Conservation (phyloP, 1,139 yeast genomes). For the Geotrichum siamense region DNA sequence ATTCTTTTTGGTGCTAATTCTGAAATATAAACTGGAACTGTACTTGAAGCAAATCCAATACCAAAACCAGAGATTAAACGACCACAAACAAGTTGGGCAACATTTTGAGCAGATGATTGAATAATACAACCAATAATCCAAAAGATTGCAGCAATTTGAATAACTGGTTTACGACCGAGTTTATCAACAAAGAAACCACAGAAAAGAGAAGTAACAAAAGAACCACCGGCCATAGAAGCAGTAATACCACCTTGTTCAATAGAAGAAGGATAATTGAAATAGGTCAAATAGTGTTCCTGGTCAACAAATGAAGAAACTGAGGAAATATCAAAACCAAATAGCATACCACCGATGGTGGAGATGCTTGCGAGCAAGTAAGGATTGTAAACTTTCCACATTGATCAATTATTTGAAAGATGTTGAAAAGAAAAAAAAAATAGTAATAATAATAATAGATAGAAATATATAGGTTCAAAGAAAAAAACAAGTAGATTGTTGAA, state of each 20-base stretch:
- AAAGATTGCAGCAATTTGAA: constrained; percentile 65
- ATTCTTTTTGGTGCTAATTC: constrained; percentile 60
- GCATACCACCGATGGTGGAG: constrained; percentile 88
- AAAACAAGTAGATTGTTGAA: no score
- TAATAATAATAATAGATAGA: no score
- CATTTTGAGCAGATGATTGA: constrained; percentile 67
- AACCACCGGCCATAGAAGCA: constrained; percentile 90
- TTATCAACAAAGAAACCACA: constrained; percentile 51
- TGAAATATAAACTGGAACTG: constrained; percentile 67
- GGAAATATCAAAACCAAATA: constrained; percentile 94
- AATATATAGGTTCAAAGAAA: no score
- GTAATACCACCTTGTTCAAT: constrained; percentile 80
- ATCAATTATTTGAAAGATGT: no score
- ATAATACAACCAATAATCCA: constrained; percentile 78
- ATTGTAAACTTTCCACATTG: constrained; percentile 31
- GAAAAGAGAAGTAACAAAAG: constrained; percentile 44
- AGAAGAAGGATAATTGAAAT: constrained; percentile 31
- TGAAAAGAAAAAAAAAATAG: no score
- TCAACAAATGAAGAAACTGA: constrained; percentile 82
- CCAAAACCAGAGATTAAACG: constrained; percentile 62
- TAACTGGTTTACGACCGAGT: constrained; percentile 56
- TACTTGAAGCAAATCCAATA: constrained; percentile 64
- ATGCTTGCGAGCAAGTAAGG: constrained; percentile 38
- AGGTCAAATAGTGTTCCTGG: constrained; percentile 49
- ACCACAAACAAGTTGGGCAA: constrained; percentile 64